Percentiles rank a stretch among this genome's conserved stretches.
Evolutionary conservation across 805 yeast genomes (phyloP).

Genomic region (Wickerhamomyces canadensis): DNA sequence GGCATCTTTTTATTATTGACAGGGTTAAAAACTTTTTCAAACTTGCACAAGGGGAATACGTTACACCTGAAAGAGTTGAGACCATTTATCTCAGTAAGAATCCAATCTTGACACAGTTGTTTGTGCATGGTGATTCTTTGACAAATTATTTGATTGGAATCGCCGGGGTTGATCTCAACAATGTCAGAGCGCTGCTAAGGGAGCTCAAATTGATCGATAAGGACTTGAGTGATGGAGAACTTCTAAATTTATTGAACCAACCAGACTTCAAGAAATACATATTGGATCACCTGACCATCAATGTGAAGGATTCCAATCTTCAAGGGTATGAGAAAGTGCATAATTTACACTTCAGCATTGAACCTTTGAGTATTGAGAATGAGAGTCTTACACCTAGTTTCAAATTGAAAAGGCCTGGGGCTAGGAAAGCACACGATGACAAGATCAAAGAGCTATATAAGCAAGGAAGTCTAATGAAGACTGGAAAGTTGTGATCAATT

Average conservation of each 20-base stretch:
- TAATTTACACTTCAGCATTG: slow-evolving; percentile 47
- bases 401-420: slow-evolving; percentile 46
- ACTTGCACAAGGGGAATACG: slow-evolving; percentile 46
- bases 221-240: slow-evolving; percentile 7
- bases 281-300: slow-evolving; percentile 1
- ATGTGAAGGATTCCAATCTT: slow-evolving; percentile 23
- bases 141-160: slow-evolving; percentile 46
- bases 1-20: slow-evolving; percentile 51
- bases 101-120: slow-evolving; percentile 39
- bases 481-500: slow-evolving; percentile 4
- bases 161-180: slow-evolving; percentile 43
- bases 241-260: slow-evolving; percentile 6
- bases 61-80: slow-evolving; percentile 61
- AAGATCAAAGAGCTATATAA: slow-evolving; percentile 39
- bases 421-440: slow-evolving; percentile 36
- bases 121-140: slow-evolving; percentile 50
- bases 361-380: slow-evolving; percentile 54
- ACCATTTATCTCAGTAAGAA: slow-evolving; percentile 43
- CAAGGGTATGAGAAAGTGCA: slow-evolving; percentile 61
- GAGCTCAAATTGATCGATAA: background rate
- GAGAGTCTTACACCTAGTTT: slow-evolving; percentile 63
- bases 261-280: slow-evolving; percentile 7
- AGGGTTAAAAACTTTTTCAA: slow-evolving; percentile 66
- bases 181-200: background rate
- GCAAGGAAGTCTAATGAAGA: slow-evolving; percentile 34